Evolutionary conservation across 305 asterid species (phyloP), one percentile per base, ranked within the genome.

Genomic region (Rubia peregrina): DNA sequence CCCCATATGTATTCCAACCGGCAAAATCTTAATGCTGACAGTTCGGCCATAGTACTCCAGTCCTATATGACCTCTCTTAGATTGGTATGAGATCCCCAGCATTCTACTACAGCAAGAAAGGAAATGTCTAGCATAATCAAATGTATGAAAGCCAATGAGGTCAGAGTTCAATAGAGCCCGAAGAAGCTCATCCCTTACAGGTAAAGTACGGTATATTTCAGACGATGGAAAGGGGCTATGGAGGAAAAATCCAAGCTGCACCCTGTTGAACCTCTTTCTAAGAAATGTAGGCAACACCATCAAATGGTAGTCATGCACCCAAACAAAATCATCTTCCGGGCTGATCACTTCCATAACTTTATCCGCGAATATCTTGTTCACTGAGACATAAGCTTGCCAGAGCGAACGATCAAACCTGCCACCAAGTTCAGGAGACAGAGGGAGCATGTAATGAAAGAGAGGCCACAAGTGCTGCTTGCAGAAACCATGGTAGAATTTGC

Each of bases 361-460:
- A 76, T 91, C 97, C 0, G 97, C 97, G 30, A 91, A 91, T 62
- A 91, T 91, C 73, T 89, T 91, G 87, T 89, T 91, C 12, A 89
- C 97, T 0, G 97, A 91, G 24, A 91, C 90, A 59, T 91, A 91
- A 69, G 96, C 96, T 80, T 89, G 97, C 97, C 97, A 91, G 24
- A 89, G 71, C 38, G 83, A 71, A 3, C 97, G 92, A 71, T 91
- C 96, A 56, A 91, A 91, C 76, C 97, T 80, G 60, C 97, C 97
- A 59, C 96, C 96, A 48, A 89, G 96, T 71, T 91, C 96, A 0
- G 96, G 97, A n/a, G 97, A 91, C 26, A 91, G 80, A 55, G 97
- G 97, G 61, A 91, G 96, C 97, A 91, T 91, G 75, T 91, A 91
- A 77, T 91, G 97, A 81, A 91, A 91, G 77, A 91, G 75, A 78